Conservation (phyloP, 768 basidiomycete genomes). For the Lentinula raphanica region DNA sequence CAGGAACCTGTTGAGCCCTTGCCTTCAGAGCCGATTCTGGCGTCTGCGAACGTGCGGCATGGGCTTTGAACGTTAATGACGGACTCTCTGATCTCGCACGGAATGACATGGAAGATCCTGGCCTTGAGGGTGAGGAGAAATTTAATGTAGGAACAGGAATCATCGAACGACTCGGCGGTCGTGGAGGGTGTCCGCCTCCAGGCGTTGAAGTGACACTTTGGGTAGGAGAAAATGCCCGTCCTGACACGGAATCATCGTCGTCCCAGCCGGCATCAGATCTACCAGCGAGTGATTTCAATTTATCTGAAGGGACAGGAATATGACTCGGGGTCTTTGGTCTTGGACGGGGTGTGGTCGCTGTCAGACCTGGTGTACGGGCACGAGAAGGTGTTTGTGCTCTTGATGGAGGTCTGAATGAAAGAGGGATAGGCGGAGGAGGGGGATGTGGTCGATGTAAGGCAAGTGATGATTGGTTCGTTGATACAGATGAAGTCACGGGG, state of each 20-base stretch:
- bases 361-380: constrained; percentile 31
- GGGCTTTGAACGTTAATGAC: constrained; percentile 38
- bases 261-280: constrained; percentile 41
- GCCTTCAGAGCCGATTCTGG: constrained; percentile 60
- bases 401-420: constrained; percentile 36
- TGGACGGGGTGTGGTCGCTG: constrained; percentile 50
- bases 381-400: constrained; percentile 39
- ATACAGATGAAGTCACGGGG: constrained; percentile 65
- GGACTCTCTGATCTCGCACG: constrained; percentile 52
- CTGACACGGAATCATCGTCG: constrained; percentile 35
- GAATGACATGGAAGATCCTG: constrained; percentile 67
- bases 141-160: constrained; percentile 77
- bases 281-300: constrained; percentile 44
- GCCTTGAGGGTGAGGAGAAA: constrained; percentile 63
- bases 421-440: constrained; percentile 31
- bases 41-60: constrained; percentile 55
- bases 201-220: constrained; percentile 39
- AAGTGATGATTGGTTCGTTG: constrained; percentile 55
- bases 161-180: constrained; percentile 80
- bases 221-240: constrained; percentile 63
- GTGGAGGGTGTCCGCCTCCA: constrained; percentile 47
- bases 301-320: constrained; percentile 61
- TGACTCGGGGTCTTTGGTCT: constrained; percentile 76
- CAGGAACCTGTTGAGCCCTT: constrained; percentile 53
- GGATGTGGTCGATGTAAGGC: constrained; percentile 8